Evolutionary conservation across 2,329 filamentous ascomycete genomes (phyloP).

Genomic region (Penicillium sp.): DNA sequence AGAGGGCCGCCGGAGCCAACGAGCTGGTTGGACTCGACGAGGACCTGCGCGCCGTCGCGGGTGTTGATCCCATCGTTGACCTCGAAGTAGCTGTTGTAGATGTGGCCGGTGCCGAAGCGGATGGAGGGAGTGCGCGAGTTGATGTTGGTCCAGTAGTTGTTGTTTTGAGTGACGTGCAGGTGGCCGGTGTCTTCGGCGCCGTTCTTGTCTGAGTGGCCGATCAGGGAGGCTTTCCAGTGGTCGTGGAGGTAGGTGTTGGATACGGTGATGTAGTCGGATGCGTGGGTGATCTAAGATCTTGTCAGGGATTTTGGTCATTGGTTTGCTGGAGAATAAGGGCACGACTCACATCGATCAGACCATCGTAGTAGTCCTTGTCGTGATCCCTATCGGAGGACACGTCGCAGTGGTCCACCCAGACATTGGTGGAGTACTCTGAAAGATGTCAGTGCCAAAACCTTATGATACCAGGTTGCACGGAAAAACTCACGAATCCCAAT

Average conservation of each 20-base stretch:
- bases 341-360: constrained; percentile 56
- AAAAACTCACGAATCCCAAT: constrained; percentile 57
- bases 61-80: constrained; percentile 58
- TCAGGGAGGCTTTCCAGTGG: constrained; percentile 64
- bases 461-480: constrained; percentile 31
- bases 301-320: too few relatives aligned
- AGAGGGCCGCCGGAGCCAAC: constrained; percentile 47
- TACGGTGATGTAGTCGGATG: constrained; percentile 59
- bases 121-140: constrained; percentile 64
- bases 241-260: constrained; percentile 57
- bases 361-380: constrained; percentile 71
- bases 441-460: neutral
- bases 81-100: constrained; percentile 57
- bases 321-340: too few relatives aligned
- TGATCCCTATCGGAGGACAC: constrained; percentile 60
- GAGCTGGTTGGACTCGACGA: constrained; percentile 59
- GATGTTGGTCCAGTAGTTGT: constrained; percentile 67
- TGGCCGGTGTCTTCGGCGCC: constrained; percentile 60
- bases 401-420: constrained; percentile 70
- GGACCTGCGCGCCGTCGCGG: constrained; percentile 58
- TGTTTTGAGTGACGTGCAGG: constrained; percentile 64
- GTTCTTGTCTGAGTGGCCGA: constrained; percentile 63
- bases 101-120: constrained; percentile 67
- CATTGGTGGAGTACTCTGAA: constrained; percentile 45
- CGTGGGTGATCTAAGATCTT: constrained; percentile 54